A percentile compares a stretch with the other conserved stretches of the same genome.
These are phyloP conservation scores for Mrakia frigida DNA, from an alignment of 768 basidiomycete genomes.

Conservation along the genomic window DNA sequence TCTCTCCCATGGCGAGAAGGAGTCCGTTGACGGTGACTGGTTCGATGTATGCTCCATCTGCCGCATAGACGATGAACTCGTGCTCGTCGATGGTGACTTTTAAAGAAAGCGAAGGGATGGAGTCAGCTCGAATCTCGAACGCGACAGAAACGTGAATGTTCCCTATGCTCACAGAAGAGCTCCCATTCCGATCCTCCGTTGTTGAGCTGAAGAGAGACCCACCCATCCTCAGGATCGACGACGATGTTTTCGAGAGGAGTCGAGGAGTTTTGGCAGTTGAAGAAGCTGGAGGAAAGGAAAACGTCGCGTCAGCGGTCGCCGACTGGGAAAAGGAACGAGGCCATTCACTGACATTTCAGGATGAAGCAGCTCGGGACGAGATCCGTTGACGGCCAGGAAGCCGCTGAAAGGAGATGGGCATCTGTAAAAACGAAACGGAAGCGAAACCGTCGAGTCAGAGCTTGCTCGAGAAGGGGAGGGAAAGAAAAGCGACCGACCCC, in stretches of 20 bases:
- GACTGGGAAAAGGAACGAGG: neutral
- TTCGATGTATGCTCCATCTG: constrained; percentile 31
- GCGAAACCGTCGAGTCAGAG: neutral
- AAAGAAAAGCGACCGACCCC: neutral
- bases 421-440: neutral
- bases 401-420: neutral
- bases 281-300: neutral
- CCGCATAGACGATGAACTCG: constrained; percentile 30
- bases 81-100: constrained; percentile 33
- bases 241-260: neutral
- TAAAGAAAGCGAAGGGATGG: neutral
- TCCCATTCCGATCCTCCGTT: neutral
- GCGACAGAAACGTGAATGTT: neutral
- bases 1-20: constrained; percentile 32
- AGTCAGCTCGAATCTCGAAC: neutral
- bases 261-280: neutral
- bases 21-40: constrained; percentile 28
- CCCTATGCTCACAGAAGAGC: neutral
- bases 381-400: neutral
- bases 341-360: neutral
- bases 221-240: neutral
- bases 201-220: neutral
- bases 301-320: neutral
- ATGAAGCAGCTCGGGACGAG: neutral
- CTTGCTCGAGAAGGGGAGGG: neutral